Percentiles rank a stretch among this genome's conserved stretches.
Evolutionary conservation across 2,329 filamentous ascomycete species (phyloP).

Genomic region (Plenodomus tracheiphilus): DNA sequence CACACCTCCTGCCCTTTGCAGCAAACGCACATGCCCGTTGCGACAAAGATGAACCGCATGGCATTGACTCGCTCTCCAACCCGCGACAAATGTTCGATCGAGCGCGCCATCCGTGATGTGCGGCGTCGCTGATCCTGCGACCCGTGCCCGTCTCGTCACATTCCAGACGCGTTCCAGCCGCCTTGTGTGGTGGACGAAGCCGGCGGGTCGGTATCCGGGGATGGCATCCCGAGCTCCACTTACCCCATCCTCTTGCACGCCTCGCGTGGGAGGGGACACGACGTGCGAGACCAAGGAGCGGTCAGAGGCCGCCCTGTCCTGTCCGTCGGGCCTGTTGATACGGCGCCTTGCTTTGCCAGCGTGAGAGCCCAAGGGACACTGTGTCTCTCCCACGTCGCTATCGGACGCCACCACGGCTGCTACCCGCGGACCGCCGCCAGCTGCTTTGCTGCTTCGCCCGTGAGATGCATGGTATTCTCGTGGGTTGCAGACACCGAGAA

Average conservation of each 20-base stretch:
- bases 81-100: background rate
- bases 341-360: slow-evolving; percentile 15
- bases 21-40: background rate
- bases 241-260: slow-evolving; percentile 24
- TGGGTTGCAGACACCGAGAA: no score
- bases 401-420: slow-evolving; percentile 2
- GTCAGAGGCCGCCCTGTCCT: slow-evolving; percentile 28
- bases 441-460: slow-evolving; percentile 17
- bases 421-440: slow-evolving; percentile 8
- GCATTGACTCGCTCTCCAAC: background rate
- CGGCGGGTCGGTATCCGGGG: slow-evolving; percentile 27
- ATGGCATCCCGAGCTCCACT: slow-evolving; percentile 27
- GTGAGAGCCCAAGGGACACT: slow-evolving; percentile 8
- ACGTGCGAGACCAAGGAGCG: slow-evolving; percentile 18
- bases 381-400: slow-evolving; percentile 14
- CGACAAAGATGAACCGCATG: background rate
- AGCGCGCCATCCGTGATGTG: background rate
- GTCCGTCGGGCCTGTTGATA: slow-evolving; percentile 10
- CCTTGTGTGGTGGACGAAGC: slow-evolving; percentile 14
- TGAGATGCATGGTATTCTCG: background rate
- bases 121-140: slow-evolving; percentile 6
- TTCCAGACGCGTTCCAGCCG: slow-evolving; percentile 19
- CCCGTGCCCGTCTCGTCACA: slow-evolving; percentile 9
- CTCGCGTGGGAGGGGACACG: slow-evolving; percentile 27
- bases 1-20: background rate